Evolutionary conservation across 257 asterid genomes (phyloP).

Genomic region (Fraxinus cuspidata): DNA sequence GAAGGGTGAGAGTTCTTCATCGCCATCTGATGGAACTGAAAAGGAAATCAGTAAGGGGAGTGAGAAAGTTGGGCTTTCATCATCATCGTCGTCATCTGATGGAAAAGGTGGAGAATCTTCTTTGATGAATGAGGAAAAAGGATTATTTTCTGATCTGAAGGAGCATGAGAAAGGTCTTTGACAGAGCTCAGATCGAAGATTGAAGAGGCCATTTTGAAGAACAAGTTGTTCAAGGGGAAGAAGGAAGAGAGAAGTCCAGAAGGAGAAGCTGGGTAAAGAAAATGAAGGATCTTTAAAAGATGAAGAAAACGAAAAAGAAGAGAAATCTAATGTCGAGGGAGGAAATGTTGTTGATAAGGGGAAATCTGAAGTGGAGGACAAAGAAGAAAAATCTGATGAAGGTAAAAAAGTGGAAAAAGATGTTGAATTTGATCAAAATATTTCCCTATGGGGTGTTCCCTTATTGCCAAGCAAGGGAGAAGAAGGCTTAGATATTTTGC

Average conservation of each 20-base stretch:
- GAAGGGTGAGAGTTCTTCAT: constrained; percentile 1
- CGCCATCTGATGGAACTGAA: constrained; percentile 9
- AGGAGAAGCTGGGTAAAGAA: background rate
- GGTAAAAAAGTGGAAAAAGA: background rate
- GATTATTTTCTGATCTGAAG: constrained; percentile 32
- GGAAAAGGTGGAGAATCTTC: constrained; percentile 7
- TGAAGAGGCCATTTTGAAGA: constrained; percentile 39
- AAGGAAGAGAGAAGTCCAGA: background rate
- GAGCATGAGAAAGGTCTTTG: constrained; percentile 47
- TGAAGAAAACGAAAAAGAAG: constrained; percentile 5
- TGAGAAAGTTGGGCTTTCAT: constrained; percentile 12
- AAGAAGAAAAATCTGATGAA: background rate
- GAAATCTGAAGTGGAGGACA: constrained; percentile 25
- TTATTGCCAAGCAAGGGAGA: constrained; percentile 60
- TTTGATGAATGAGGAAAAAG: constrained; percentile 1
- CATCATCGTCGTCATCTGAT: background rate
- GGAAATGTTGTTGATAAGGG: constrained; percentile 26
- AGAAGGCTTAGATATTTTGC: constrained; percentile 41
- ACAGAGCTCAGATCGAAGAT: constrained; percentile 45
- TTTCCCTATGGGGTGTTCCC: constrained; percentile 62
- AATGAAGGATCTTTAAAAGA: constrained; percentile 9
- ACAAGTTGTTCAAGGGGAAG: background rate
- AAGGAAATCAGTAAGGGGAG: constrained; percentile 8
- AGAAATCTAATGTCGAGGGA: background rate
- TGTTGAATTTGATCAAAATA: constrained; percentile 13